Conservation (phyloP, 2,329 filamentous ascomycete genomes). For the Clonostachys solani region DNA sequence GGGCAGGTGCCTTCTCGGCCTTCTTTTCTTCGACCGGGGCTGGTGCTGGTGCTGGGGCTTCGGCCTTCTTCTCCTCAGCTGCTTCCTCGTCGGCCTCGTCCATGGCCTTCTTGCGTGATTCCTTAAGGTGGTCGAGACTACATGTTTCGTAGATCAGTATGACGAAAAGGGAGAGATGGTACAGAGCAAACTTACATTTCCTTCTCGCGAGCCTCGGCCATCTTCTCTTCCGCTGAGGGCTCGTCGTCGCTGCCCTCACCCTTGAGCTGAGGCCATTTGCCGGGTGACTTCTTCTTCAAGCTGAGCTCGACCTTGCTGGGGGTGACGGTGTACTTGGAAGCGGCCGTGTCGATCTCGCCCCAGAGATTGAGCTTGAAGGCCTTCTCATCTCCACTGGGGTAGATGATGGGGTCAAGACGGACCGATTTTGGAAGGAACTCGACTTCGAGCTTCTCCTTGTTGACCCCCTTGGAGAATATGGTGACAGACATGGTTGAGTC, state of each 20-base stretch:
- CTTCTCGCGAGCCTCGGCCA: slow-evolving; percentile 3
- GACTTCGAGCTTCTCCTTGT: slow-evolving; percentile 32
- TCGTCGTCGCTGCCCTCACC: slow-evolving; percentile 6
- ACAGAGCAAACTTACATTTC: slow-evolving; percentile 10
- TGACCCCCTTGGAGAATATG: slow-evolving; percentile 35
- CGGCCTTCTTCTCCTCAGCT: too few species aligned
- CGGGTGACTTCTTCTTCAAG: slow-evolving; percentile 61
- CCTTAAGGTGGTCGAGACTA: too few species aligned
- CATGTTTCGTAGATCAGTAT: not conserved
- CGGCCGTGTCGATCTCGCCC: slow-evolving; percentile 55
- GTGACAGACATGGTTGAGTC: slow-evolving; percentile 26
- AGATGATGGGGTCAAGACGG: slow-evolving; percentile 19
- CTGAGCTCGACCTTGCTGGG: slow-evolving; percentile 77
- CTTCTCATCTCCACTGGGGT: slow-evolving; percentile 50
- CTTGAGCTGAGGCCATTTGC: slow-evolving; percentile 58
- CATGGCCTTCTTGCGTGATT: too few species aligned
- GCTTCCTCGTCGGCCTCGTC: too few species aligned
- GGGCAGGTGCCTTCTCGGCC: not conserved
- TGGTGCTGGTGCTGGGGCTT: too few species aligned
- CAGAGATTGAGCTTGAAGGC: slow-evolving; percentile 62
- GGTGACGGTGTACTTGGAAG: slow-evolving; percentile 61
- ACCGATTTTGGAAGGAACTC: slow-evolving; percentile 20
- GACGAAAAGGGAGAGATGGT: not conserved
- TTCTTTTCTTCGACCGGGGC: too few species aligned
- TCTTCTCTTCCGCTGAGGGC: not conserved